Evolutionary conservation across 2,329 filamentous ascomycete genomes (phyloP).

Genomic region (Pseudogymnoascus sp.): DNA sequence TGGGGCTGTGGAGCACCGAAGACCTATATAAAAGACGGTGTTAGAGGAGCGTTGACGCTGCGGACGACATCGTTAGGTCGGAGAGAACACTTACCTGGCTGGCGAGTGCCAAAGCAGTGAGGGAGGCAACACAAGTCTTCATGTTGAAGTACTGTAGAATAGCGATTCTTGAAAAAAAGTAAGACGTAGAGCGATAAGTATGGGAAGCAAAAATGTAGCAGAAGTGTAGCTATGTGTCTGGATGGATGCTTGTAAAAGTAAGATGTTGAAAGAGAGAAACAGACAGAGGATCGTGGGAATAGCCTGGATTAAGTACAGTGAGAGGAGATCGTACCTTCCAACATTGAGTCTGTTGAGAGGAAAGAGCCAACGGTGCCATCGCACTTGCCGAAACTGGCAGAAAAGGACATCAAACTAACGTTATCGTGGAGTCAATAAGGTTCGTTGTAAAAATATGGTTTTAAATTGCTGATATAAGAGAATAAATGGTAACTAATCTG

Average conservation of each 20-base stretch:
- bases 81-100: background rate
- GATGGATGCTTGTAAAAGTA: conserved; percentile 6
- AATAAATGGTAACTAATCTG: background rate
- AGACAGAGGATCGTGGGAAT: background rate
- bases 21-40: background rate
- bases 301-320: background rate
- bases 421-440: background rate
- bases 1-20: background rate
- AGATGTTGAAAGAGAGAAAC: background rate
- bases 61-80: background rate
- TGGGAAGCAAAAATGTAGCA: conserved; percentile 2
- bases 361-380: background rate
- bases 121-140: background rate
- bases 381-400: background rate
- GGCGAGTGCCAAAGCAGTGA: background rate
- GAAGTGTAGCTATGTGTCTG: background rate
- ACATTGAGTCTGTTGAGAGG: background rate
- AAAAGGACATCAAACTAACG: background rate
- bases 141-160: background rate
- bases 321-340: background rate
- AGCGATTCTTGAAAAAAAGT: background rate
- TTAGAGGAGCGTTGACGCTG: background rate
- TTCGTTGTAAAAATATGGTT: background rate
- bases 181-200: background rate
- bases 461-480: background rate